Evolutionary conservation across 2,329 filamentous ascomycete genomes (phyloP), one percentile per base, ranked within the genome.

Genomic region (Pestalotiopsis fici): DNA sequence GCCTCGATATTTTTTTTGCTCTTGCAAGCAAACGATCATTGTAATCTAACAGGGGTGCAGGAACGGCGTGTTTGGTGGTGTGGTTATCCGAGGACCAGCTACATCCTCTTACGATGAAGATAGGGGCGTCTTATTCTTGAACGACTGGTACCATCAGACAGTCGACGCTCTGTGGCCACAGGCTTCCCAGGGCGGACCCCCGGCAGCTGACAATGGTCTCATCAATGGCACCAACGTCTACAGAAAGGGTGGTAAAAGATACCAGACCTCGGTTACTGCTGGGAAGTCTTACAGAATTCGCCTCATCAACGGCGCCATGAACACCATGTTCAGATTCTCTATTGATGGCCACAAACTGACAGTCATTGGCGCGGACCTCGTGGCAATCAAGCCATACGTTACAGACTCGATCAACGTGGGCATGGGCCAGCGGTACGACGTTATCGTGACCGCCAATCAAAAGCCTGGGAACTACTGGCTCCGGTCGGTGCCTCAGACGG

Each of bases 51-150:
- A 11, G 13, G 18, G n/a, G n/a, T 23, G 13, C 18, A 65, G 63
- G 76, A 82, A 90, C 66, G 90, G 90, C 1, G 77, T 91, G 0
- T 80, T 87, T 31, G 90, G 90, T 0, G 83, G 83, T 2, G 86
- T 92, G 43, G 78, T 91, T 21, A 88, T 91, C 71, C 83, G 90
- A 65, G 89, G 89, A 0, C 89, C 89, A 0, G 82, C 84, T 0
- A 84, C 85, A 2, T 80, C 83, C 15, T 82, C 88, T 71, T 91
- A 90, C 71, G 89, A 93, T 68, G 82, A 86, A 61, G 90, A 93
- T 72, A 79, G 91, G 0, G 90, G 90, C 3, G 78, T 83, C 12
- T 71, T 91, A 1, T 81, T 89, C 28, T 74, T 91, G 5, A 85
- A 83, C 18, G 89, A 91, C 71, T 91, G 88, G 86, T 83, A 83